These are phyloP conservation scores for Tolypocladium endophyticum DNA, from an alignment of 2,329 filamentous ascomycete genomes.

Conservation along the genomic window DNA sequence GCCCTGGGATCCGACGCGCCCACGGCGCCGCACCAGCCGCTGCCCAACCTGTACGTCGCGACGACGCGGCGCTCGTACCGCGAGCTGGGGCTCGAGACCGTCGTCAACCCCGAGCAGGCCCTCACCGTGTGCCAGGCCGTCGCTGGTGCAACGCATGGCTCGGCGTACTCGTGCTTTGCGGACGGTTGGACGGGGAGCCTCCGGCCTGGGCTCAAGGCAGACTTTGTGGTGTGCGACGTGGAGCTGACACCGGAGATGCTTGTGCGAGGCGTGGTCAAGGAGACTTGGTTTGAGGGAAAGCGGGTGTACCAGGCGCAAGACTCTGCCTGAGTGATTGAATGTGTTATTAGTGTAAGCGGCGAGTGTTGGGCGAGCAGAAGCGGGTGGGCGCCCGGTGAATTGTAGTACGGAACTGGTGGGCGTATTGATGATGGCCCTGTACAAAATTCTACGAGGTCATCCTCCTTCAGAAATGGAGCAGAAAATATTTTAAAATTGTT, in stretches of 20 bases:
- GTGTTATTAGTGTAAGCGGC: neutral
- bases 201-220: slow-evolving; percentile 40
- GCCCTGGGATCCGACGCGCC: slow-evolving; percentile 51
- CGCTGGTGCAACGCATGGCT: slow-evolving; percentile 41
- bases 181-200: slow-evolving; percentile 44
- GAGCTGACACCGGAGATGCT: slow-evolving; percentile 35
- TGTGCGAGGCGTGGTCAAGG: slow-evolving; percentile 30
- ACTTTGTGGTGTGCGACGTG: slow-evolving; percentile 44
- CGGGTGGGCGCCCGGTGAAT: neutral
- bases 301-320: slow-evolving; percentile 21
- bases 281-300: slow-evolving; percentile 44
- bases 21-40: slow-evolving; percentile 43
- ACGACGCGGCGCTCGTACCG: slow-evolving; percentile 45
- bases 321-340: neutral
- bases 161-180: slow-evolving; percentile 47
- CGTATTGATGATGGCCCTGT: neutral
- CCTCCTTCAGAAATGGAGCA: too few species aligned
- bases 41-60: slow-evolving; percentile 48
- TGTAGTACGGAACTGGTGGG: neutral
- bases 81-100: slow-evolving; percentile 28
- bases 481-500: too few species aligned
- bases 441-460: too few species aligned
- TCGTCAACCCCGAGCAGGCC: slow-evolving; percentile 42
- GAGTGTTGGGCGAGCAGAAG: neutral
- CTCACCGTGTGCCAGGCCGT: slow-evolving; percentile 43